Evolutionary conservation across 1,284 basidiomycete species (phyloP), one percentile per base, ranked within the genome.

Genomic region (Austroboletus olivaceoglutinosus): DNA sequence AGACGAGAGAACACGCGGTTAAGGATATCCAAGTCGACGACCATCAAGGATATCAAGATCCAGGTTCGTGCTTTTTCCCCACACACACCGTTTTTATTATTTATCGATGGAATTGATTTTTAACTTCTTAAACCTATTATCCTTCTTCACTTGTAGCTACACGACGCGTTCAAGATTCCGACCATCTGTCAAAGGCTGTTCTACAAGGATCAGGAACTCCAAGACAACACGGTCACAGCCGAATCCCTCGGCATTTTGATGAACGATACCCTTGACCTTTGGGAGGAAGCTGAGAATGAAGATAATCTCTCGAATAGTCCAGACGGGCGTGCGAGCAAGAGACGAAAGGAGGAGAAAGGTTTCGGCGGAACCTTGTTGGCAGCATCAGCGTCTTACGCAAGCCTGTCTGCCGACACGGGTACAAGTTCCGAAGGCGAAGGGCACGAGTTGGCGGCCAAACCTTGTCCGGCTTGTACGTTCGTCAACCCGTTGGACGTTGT

Each of bases 21-120:
- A 43, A 75, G 67, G 13, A 76, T 91, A 42, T 74, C 73, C 36
- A 89, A 86, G 63, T 65, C 70, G 18, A 89, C 80, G 57, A 83
- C 84, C 0, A 75, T 92, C 48, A 90, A 86, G 62, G 86, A 89
- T 11, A 79, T 92, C 57, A 91, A 90, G 64, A 64, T 87, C 45
- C 73, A 78, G 74, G 89, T 90, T 50, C 48, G 80, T 63, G 3
- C 1, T 9, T 36, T 9, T 8, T 16, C n/a, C 8, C 25, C 25
- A 2, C 25, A 25, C 25, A 25, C 15, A 5, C 12, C 12, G 11
- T 30, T 30, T 30, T 30, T 3, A 11, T 12, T 31, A 5, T 13
- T 31, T 31, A 12, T 31, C 42, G 42, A 60, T 44, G 41, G 21
- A 42, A 50, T n/a, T n/a, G n/a, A 25, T 25, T 25, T 25, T 8